phyloP scores from a whole-genome alignment of 352 stramenopile genomes.

The Globisporangium echinulatum region DNA sequence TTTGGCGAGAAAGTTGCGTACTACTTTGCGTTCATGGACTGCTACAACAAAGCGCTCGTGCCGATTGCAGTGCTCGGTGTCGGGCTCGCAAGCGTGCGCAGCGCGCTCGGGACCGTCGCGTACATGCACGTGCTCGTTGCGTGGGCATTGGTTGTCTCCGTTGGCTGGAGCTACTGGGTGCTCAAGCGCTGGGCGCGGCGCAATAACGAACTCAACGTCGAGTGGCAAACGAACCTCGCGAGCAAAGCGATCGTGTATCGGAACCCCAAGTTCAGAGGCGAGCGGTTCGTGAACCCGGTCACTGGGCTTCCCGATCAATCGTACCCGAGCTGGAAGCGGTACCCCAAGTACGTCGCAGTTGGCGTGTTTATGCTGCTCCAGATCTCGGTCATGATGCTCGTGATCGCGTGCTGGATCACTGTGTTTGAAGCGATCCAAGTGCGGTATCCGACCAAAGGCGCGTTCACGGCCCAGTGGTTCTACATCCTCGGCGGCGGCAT shows the following conservation, averaged over 20 bases:
- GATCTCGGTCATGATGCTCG: constrained; percentile 82
- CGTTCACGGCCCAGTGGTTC: constrained; percentile 78
- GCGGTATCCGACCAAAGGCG: constrained; percentile 48
- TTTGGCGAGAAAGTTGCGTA: constrained; percentile 84
- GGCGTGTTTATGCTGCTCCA: constrained; percentile 71
- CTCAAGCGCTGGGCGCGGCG: constrained; percentile 73
- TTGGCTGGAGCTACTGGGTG: constrained; percentile 79
- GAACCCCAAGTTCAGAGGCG: constrained; percentile 64
- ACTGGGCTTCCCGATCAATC: constrained; percentile 53
- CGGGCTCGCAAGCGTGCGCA: constrained; percentile 55
- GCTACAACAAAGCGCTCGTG: constrained; percentile 80
- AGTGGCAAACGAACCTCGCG: constrained; percentile 66
- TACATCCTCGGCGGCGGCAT: constrained; percentile 73
- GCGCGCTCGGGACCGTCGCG: constrained; percentile 54
- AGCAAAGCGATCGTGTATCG: constrained; percentile 64
- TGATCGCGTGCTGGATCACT: constrained; percentile 81
- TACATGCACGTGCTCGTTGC: constrained; percentile 77
- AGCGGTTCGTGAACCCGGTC: constrained; percentile 52
- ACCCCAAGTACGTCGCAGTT: constrained; percentile 62
- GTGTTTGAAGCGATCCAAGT: constrained; percentile 74
- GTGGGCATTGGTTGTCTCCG: constrained; percentile 71
- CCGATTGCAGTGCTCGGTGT: constrained; percentile 72
- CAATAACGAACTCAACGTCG: constrained; percentile 67
- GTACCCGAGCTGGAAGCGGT: constrained; percentile 71
- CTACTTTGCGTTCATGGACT: constrained; percentile 84